Evolutionary conservation across 768 basidiomycete species (phyloP), one percentile per base, ranked within the genome.

Genomic region (Cubamyces sp.): DNA sequence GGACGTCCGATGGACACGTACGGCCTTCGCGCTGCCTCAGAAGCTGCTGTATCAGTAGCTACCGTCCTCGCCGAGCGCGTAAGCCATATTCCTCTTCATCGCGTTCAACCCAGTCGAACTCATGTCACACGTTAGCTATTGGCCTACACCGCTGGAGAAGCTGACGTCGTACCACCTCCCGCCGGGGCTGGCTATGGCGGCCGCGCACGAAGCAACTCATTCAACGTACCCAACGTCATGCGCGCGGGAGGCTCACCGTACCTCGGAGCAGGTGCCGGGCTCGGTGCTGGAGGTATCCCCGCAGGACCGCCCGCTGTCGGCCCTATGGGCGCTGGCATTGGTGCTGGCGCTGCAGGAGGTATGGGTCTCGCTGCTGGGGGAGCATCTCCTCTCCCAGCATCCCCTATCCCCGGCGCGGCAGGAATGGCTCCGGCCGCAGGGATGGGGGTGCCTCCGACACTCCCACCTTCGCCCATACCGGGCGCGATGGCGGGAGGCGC

Each of bases 1-100:
- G 73, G 77, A 6, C 81, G 82, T 21, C 70, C 75, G 0, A 64
- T 73, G 19, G 75, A 86, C 67, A 71, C 74, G 8, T 81, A 81
- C 60, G 77, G 81, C 0, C 78, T 83, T 19, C 75, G 77, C 40
- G 76, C 77, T 47, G 82, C 86, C 15, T 81, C 82, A 26, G 89
- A 90, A 68, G 77, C 86, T 0, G 88, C 90, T 3, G 87, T 87
- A n/a, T 82, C 84, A 42, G 90, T 87, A 0, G 87, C 87, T 0
- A 54, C 56, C 9, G 43, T 57, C 23, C 55, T 64, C 26, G 58
- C 66, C 18, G 60, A 62, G 41, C 40, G 57, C 7, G 66, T 67
- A 55, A 34, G 62, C 61, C 16, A 21, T 23, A 1, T 34, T 8
- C 8, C n/a, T 8, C 0, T 3, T 19, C 3, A 14, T 9, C 45